Percentiles rank a stretch among this genome's conserved stretches.
phyloP scores from a whole-genome alignment of 192 early-diverging fungal species.

The Coemansia sp. region DNA sequence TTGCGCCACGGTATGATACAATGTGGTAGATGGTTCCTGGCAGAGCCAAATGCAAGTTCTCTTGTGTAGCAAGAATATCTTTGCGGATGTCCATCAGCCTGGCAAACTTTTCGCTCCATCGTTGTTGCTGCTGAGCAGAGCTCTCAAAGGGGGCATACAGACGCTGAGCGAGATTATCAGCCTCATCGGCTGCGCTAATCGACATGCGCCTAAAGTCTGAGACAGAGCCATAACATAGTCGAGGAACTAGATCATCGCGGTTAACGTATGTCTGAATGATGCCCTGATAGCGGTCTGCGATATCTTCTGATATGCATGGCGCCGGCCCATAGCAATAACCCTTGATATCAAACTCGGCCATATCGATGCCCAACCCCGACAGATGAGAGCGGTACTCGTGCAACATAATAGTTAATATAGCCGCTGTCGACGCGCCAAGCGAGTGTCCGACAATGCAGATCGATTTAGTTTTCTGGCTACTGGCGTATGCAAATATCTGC shows the following conservation, averaged over 20 bases:
- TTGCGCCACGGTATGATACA: slow-evolving; percentile 25
- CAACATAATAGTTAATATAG: slow-evolving; percentile 72
- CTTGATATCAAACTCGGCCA: slow-evolving; percentile 27
- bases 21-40: slow-evolving; percentile 51
- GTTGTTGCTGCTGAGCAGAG: slow-evolving; percentile 35
- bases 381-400: slow-evolving; percentile 52
- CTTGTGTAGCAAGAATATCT: slow-evolving; percentile 28
- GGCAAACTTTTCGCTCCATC: slow-evolving; percentile 44
- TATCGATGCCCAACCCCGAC: slow-evolving; percentile 31
- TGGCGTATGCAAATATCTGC: slow-evolving; percentile 59
- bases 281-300: slow-evolving; percentile 57
- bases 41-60: slow-evolving; percentile 48
- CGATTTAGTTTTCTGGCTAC: slow-evolving; percentile 47
- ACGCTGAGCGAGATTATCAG: slow-evolving; percentile 52
- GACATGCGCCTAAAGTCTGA: slow-evolving; percentile 62
- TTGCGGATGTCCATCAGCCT: slow-evolving; percentile 39
- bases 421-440: slow-evolving; percentile 69
- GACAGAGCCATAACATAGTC: slow-evolving; percentile 66
- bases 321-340: slow-evolving; percentile 60
- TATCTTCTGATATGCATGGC: slow-evolving; percentile 54
- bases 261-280: slow-evolving; percentile 63
- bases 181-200: slow-evolving; percentile 56
- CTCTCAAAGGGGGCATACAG: slow-evolving; percentile 49
- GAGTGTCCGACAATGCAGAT: slow-evolving; percentile 75
- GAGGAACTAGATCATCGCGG: slow-evolving; percentile 62